Evolutionary conservation across 2,329 filamentous ascomycete species (phyloP), one percentile per base, ranked within the genome.

Genomic region (Fusarium beomiforme): DNA sequence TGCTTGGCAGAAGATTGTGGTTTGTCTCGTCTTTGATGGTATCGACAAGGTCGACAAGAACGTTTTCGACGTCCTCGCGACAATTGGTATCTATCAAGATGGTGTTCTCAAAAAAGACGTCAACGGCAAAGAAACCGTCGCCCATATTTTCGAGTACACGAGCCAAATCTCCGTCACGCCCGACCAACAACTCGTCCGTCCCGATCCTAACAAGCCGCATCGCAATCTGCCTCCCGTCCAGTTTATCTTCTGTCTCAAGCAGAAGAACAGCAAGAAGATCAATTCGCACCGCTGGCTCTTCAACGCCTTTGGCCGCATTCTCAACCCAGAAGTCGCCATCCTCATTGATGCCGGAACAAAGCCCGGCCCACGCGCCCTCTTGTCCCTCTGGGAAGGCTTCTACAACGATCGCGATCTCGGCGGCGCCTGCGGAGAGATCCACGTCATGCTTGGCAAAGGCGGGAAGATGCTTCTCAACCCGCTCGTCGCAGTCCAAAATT

Each of bases 211-310:
- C 41, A 74, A 75, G 33, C 55, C 64, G 13, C 41, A 64, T 14
- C 71, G 69, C 26, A 75, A 75, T 34, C 61, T 75, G 3, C 73
- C 73, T 1, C 73, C 73, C 11, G 73, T 74, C 29, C 73, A 75
- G 36, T 75, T 75, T 24, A 75, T 75, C 42, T 75, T 75, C 47
- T 75, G 73, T 59, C 71, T 75, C 39, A 75, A 75, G 69, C 73
- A 75, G 39, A 75, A 75, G 62, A 75, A 75, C 50, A 75, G 73
- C 59, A 75, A 75, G 57, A 75, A 75, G 73, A 75, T 75, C 36
- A 75, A 75, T n/a, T 75, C 73, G 59, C 73, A 75, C 67, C 73
- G 73, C 43, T 75, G 73, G 73, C 44, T 75, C 6, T 75, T 75
- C n/a, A 75, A 75, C 16, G 73, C 73, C 31, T 75, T 75, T 19